Percentiles rank a stretch among this genome's conserved stretches.
These are phyloP conservation scores for Puccinia hordei DNA, from an alignment of 1,284 basidiomycete genomes.

Conservation along the genomic window DNA sequence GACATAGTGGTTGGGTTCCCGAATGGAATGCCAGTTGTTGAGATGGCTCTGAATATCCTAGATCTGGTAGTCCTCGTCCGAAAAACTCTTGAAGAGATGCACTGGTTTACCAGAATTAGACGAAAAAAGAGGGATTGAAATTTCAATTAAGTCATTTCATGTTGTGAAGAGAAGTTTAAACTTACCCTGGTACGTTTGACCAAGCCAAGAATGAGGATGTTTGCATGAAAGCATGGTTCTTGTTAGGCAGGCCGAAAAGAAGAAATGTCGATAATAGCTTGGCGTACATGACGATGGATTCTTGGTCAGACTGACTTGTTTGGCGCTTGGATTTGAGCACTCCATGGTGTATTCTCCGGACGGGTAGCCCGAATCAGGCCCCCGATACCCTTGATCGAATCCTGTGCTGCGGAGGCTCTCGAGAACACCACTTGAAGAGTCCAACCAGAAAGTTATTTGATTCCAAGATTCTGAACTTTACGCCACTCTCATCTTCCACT, in stretches of 20 bases:
- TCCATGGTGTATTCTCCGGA: background rate
- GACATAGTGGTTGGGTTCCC: background rate
- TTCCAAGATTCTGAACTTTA: background rate
- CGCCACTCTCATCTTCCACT: background rate
- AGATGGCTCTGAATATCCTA: background rate
- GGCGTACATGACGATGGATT: background rate
- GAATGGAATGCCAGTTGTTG: constrained; percentile 13
- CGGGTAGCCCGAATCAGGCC: background rate
- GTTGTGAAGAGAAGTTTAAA: background rate
- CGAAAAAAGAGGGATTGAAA: background rate
- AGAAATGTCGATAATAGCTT: background rate
- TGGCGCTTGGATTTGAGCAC: background rate
- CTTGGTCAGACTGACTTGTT: too few species aligned
- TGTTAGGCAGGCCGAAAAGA: background rate
- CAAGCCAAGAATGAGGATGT: constrained; percentile 32
- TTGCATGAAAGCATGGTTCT: constrained; percentile 14
- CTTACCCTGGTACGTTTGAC: constrained; percentile 42
- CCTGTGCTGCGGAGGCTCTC: background rate
- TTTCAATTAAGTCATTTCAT: background rate
- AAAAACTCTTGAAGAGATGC: constrained; percentile 18
- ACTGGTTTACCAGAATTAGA: background rate
- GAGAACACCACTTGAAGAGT: background rate
- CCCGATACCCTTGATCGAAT: background rate
- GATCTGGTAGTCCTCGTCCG: background rate
- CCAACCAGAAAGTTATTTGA: background rate